Base-by-base conservation (phyloP, 371 early-diverging fungal species). In the Entomophthora muscae region DNA sequence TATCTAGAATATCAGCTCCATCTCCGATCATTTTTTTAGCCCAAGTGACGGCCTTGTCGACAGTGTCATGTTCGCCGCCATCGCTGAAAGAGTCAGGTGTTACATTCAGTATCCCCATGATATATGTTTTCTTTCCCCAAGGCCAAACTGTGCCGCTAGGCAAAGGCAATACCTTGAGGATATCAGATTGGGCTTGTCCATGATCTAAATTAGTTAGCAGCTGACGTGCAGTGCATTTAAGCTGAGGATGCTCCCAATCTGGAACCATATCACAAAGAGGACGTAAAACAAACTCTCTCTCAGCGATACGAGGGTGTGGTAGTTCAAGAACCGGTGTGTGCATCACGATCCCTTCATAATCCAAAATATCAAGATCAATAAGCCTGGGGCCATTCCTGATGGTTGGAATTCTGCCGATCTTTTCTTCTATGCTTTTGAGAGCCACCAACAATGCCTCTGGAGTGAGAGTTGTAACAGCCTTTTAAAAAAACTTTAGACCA, bases 1-100 rank as follows among this genome's bases (percentile, higher is more conserved):
- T 82, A 75, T 98, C 98, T 61, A 98, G 79, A 17, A 98, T 89
- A 67, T 92, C 90, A 0, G 89, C 94, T 13, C 95, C 95, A 42
- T 82, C 82, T 10, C 72, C 73, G 21, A 85, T 71, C 83, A 95
- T 84, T 27, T 74, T 70, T 56, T 78, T 71, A 0, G 91, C 89
- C 17, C 83, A 81, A 12, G 69, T 71, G 17, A 83, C 82, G 1
- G 95, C 98, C 0, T 71, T 64, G 21, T 84, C 87, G 0, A 82
- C 61, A 17, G 79, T 74, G 33, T 63, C 69, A 66, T 79, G 80
- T 57, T 75, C 71, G 33, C 95, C 96, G 62, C 96, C 98, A 66
- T 96, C 98, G 53, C 88, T 88, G 72, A 98, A 98, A 67, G 90
- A 89, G 73, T 98, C 98, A 1, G 96, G 98, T 0, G 98, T 97